Base-by-base conservation (phyloP, 345 rosid species). In the Citrus sp. region DNA sequence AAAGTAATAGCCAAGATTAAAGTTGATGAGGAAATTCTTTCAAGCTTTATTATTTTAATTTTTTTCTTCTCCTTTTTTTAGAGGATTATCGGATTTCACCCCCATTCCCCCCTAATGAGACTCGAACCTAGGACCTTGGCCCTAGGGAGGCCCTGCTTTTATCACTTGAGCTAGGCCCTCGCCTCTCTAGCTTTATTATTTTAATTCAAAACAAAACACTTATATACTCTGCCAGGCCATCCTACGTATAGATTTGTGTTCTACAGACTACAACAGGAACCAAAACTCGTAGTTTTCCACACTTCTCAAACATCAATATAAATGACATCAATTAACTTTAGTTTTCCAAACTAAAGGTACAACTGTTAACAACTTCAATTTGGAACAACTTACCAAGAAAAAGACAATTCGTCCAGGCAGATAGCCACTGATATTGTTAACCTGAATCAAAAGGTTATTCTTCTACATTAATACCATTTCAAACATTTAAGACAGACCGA, bases 401-500 rank as follows among this genome's bases (percentile, higher is more conserved):
- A 97, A 97, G 70, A 97, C 99, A 42, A 97, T 94, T 77, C 98
- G 80, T 83, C 99, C 99, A 71, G 99, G 99, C 84, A 97, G 98
- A 86, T 97, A 97, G 80, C 99, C 99, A 77, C 98, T 92, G 80
- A 97, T 97, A 79, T 97, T 94, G 85, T 97, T 97, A 80, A 94
- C 96, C 98, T 97, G 91, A 81, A 82, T 35, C 79, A 80, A 76
- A 87, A 62, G 40, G 30, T 46, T 70, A 24, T 51, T 28, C 63
- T 42, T 46, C 30, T 63, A 27, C 25, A 63, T 25, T 55, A 40
- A 60, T 63, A 79, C 32, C 67, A 80, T 67, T 54, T 51, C 77
- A 70, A 67, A 22, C 18, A 16, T 75, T 73, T 27, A 68, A 18
- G 28, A 61, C 9, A 63, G 60, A 67, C 21, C 51, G 14, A 46